Conservation (phyloP, 352 stramenopile species). For the Globisporangium uncinulatum region DNA sequence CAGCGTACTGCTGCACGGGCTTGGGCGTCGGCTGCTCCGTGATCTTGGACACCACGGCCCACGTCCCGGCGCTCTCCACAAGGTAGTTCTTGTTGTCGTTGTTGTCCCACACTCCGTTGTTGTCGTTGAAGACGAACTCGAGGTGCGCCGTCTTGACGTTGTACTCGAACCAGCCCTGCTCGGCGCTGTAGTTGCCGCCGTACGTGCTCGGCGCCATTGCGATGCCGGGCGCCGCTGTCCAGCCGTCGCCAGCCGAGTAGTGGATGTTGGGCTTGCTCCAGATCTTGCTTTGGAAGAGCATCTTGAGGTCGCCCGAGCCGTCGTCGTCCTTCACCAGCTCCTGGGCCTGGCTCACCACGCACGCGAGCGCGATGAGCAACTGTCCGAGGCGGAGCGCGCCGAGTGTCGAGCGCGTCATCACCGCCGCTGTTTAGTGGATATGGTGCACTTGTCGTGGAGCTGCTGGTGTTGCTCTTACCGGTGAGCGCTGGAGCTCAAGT, state of each 20-base stretch:
- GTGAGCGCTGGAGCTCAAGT: neutral
- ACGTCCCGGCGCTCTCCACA: slow-evolving; percentile 26
- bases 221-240: slow-evolving; percentile 8
- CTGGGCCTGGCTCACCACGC: slow-evolving; percentile 8
- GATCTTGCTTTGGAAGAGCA: slow-evolving; percentile 21
- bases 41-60: slow-evolving; percentile 32
- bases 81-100: slow-evolving; percentile 38
- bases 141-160: slow-evolving; percentile 22
- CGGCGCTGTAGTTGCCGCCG: slow-evolving; percentile 19
- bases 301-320: slow-evolving; percentile 13
- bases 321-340: slow-evolving; percentile 14
- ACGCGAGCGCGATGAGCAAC: slow-evolving; percentile 3
- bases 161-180: slow-evolving; percentile 34
- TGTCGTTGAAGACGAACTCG: slow-evolving; percentile 49
- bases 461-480: neutral
- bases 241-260: slow-evolving; percentile 9
- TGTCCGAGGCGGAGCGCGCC: slow-evolving; percentile 4
- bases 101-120: slow-evolving; percentile 40
- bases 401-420: neutral
- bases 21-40: slow-evolving; percentile 13
- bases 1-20: slow-evolving; percentile 17
- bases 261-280: slow-evolving; percentile 20
- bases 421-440: no score
- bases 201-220: slow-evolving; percentile 15
- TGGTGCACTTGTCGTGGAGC: neutral